Evolutionary conservation across 164 flowering plant genomes (phyloP), one percentile per base, ranked within the genome.

Genomic region (Dillenia turbinata): DNA sequence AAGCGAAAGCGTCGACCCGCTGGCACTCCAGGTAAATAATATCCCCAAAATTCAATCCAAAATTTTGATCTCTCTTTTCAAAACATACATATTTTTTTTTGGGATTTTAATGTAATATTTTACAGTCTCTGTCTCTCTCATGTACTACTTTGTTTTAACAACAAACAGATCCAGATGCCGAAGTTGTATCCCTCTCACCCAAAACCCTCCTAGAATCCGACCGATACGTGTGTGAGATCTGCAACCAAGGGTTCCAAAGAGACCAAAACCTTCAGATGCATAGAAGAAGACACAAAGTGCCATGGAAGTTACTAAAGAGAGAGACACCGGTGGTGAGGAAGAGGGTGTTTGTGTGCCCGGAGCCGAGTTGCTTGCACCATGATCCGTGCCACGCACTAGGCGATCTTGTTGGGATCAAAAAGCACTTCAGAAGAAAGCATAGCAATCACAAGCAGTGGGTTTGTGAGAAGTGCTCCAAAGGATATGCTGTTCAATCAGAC

Each of bases 211-310:
- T 93, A 68, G 98, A 93, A 69, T 94, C 97, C 47, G 98, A 94
- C 61, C 81, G 96, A 14, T 91, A 91, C 58, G 90, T 94, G 10
- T 93, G 98, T 43, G 98, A 93, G 91, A 90, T 93, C 78, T 93
- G 98, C 81, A 85, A 85, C 69, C 98, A 92, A 68, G 98, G 98
- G 62, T 92, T 92, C 54, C 96, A 90, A 63, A 71, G 98, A 52
- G 98, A 93, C 72, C 98, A 93, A 69, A 93, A 94, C 76, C 83
- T 94, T 10, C 98, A 94, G 86, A 94, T 94, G 98, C 98, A 94
- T 63, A 61, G 97, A 61, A 62, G 98, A 12, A 51, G 97, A 60
- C 98, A 94, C 74, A 94, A 94, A 78, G 98, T 94, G 9, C 96
- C 97, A 1, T 94, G 98, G 98, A 94, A 94, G 79, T 79, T 94